Evolutionary conservation across 768 basidiomycete species (phyloP), one percentile per base, ranked within the genome.

Genomic region (Termitomyces bulborhizus): DNA sequence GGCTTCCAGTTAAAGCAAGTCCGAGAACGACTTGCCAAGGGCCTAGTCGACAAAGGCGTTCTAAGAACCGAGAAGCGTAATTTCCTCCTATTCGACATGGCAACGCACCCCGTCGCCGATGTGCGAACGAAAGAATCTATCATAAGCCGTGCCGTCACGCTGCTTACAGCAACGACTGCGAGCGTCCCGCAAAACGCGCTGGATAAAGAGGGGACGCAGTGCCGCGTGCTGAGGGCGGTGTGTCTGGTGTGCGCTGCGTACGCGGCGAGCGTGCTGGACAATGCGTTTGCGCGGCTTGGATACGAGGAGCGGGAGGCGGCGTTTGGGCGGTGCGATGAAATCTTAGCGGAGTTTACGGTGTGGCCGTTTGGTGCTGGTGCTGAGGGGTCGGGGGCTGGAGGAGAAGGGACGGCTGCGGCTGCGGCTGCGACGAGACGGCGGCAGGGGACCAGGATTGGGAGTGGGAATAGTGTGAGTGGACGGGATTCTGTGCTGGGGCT

Each of bases 71-170:
- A 98, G 69, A 98, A 99, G 68, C 90, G 94, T 65, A 98, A 98
- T 70, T 99, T 99, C 71, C 82, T 99, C 48, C 78, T 99, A 31
- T 99, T 99, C 73, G 96, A 99, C 75, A 99, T 99, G 96, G 96
- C 97, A 16, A 99, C 96, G 0, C 96, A 99, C 69, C 97, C 96
- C 1, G 90, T 98, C 48, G 92, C 95, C 6, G 95, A 98, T 70
- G 81, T 91, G 12, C 87, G 90, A 55, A 86, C 86, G 8, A 98
- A 98, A 67, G 93, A 94, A 66, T 77, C 79, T 55, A 82, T 98
- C 64, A 78, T 98, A 66, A 71, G 76, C 13, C 88, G 95, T 32
- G 78, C 87, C 29, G 80, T 90, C 46, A 69, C 84, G 13, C 80
- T 98, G 24, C 79, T 98, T 64, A 93, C 93, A 9, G 79, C 88